Conservation (phyloP, 2,329 filamentous ascomycete species). For the Alternaria postmessia region DNA sequence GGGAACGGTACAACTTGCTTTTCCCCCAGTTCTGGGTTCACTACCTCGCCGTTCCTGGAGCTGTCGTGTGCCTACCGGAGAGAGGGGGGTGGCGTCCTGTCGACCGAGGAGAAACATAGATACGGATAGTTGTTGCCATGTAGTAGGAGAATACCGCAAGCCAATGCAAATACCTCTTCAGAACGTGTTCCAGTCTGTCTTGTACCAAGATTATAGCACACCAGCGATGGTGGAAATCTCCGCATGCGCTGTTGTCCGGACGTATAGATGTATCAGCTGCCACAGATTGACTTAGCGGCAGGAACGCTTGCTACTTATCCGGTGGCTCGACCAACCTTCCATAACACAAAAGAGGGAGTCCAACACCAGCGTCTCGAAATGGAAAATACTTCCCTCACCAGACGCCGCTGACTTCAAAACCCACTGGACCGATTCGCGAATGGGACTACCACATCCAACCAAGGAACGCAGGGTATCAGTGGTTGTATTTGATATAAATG, state of each 20-base stretch:
- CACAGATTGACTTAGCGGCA: neutral
- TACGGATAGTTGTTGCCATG: neutral
- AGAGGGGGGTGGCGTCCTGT: neutral
- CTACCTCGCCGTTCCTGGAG: slow-evolving; percentile 1
- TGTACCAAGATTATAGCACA: slow-evolving; percentile 3
- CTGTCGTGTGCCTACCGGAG: neutral
- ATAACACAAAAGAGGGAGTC: neutral
- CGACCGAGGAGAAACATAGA: slow-evolving; percentile 4
- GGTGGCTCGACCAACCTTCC: neutral
- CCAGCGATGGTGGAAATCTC: neutral
- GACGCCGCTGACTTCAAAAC: neutral
- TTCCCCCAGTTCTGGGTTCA: slow-evolving; percentile 3
- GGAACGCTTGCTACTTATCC: neutral
- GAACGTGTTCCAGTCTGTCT: neutral
- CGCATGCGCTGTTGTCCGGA: slow-evolving; percentile 2
- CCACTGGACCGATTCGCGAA: neutral
- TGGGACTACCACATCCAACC: neutral
- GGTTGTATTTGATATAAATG: neutral
- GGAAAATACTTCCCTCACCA: neutral
- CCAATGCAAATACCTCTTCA: neutral
- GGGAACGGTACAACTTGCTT: slow-evolving; percentile 12
- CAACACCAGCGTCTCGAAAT: neutral
- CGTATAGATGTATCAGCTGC: slow-evolving; percentile 1
- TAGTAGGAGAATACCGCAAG: neutral
- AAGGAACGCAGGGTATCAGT: neutral